phyloP scores from a whole-genome alignment of 305 asterid genomes.

The Solanum hybrid region DNA sequence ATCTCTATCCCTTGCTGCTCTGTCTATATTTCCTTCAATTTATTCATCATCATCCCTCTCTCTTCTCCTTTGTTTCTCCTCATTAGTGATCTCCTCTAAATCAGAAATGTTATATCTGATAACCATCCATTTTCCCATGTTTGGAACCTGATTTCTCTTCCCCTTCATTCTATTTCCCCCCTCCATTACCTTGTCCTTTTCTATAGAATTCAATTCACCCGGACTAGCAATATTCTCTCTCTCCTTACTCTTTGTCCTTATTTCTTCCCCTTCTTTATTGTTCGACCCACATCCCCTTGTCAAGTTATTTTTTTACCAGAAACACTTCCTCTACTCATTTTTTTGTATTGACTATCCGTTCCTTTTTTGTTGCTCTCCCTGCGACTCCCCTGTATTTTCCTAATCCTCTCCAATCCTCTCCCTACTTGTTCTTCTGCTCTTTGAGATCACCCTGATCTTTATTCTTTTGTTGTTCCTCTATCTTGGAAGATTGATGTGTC shows the following conservation, averaged over 20 bases:
- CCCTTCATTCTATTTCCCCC: background rate
- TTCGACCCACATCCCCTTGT: background rate
- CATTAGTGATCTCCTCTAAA: background rate
- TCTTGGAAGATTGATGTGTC: background rate
- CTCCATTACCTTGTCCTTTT: too few relatives aligned
- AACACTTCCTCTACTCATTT: background rate
- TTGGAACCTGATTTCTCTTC: background rate
- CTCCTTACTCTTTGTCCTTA: background rate
- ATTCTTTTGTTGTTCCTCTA: background rate
- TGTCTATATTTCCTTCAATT: background rate
- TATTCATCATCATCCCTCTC: background rate
- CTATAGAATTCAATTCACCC: background rate
- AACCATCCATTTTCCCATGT: background rate
- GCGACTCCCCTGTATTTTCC: background rate
- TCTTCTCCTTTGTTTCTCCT: background rate
- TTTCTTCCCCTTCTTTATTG: background rate
- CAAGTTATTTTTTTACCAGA: background rate
- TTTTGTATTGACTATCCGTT: background rate
- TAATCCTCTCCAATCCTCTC: background rate
- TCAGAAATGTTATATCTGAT: background rate
- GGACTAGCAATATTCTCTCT: background rate
- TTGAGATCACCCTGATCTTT: background rate
- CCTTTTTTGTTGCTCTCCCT: background rate
- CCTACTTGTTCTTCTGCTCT: background rate
- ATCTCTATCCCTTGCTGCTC: background rate